Evolutionary conservation across 2,329 filamentous ascomycete genomes (phyloP).

Genomic region (Huntiella moniliformis): DNA sequence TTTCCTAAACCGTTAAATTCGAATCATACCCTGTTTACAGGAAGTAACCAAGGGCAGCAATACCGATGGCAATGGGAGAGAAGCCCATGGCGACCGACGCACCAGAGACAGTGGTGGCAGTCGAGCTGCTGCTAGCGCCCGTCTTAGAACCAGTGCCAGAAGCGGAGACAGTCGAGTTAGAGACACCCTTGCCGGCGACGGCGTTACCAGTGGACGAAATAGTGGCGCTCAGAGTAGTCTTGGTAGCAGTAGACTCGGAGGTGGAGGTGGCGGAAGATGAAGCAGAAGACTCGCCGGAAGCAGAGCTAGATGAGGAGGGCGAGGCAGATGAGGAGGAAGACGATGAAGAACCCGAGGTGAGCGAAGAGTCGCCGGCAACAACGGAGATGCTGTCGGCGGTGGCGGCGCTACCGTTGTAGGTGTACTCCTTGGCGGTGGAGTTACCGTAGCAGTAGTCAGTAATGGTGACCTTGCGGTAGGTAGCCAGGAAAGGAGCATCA

Average conservation of each 20-base stretch:
- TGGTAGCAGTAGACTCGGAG: not conserved
- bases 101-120: not conserved
- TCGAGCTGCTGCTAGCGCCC: not conserved
- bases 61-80: constrained; percentile 6
- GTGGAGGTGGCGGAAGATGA: not conserved
- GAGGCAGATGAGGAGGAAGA: not conserved
- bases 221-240: not conserved
- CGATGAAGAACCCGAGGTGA: not conserved
- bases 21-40: constrained; percentile 1
- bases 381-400: constrained; percentile 33
- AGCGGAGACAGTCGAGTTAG: not conserved
- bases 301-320: not conserved
- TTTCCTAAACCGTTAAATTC: not conserved
- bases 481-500: constrained; percentile 32
- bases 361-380: constrained; percentile 19
- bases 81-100: not conserved
- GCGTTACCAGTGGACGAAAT: not conserved
- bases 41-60: constrained; percentile 8
- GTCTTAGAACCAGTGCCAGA: not conserved
- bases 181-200: not conserved
- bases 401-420: constrained; percentile 31
- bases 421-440: constrained; percentile 27
- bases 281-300: not conserved
- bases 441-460: constrained; percentile 34
- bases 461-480: constrained; percentile 38